Evolutionary conservation across 2,329 filamentous ascomycete species (phyloP).

Genomic region (Fusarium xylarioides): DNA sequence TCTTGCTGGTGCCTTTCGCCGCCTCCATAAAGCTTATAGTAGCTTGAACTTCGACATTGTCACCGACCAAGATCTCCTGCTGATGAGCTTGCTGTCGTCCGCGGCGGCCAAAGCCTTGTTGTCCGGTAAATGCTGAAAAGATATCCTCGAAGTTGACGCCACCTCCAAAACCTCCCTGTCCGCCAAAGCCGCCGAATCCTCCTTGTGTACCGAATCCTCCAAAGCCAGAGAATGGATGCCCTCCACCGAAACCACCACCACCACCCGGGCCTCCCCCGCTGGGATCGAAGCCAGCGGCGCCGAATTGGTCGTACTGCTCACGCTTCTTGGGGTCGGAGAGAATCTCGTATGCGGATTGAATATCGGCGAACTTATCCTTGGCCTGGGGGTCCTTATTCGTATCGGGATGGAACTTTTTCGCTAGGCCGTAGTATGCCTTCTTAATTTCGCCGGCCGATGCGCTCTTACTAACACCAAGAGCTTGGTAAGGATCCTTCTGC

Average conservation of each 20-base stretch:
- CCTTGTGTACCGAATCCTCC: constrained; percentile 37
- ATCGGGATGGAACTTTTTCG: constrained; percentile 97
- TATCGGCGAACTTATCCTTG: constrained; percentile 93
- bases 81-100: constrained; percentile 70
- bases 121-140: constrained; percentile 83
- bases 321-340: constrained; percentile 93
- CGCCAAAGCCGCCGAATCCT: constrained; percentile 35
- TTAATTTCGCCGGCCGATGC: constrained; percentile 92
- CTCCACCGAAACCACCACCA: constrained; percentile 69
- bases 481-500: constrained; percentile 83
- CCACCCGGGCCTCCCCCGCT: constrained; percentile 67
- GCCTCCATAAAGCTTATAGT: constrained; percentile 96
- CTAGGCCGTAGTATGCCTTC: constrained; percentile 96
- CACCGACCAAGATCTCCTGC: constrained; percentile 86
- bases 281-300: constrained; percentile 86
- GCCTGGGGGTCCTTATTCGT: constrained; percentile 95
- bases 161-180: constrained; percentile 74
- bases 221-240: constrained; percentile 70
- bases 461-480: constrained; percentile 83
- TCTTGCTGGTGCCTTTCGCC: constrained; percentile 88
- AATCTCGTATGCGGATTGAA: constrained; percentile 93
- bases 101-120: constrained; percentile 61
- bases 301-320: constrained; percentile 90
- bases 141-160: constrained; percentile 97
- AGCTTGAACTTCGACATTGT: constrained; percentile 94